Evolutionary conservation across 805 yeast species (phyloP), one percentile per base, ranked within the genome.

Genomic region (Wickerhamiella allomyrinae): DNA sequence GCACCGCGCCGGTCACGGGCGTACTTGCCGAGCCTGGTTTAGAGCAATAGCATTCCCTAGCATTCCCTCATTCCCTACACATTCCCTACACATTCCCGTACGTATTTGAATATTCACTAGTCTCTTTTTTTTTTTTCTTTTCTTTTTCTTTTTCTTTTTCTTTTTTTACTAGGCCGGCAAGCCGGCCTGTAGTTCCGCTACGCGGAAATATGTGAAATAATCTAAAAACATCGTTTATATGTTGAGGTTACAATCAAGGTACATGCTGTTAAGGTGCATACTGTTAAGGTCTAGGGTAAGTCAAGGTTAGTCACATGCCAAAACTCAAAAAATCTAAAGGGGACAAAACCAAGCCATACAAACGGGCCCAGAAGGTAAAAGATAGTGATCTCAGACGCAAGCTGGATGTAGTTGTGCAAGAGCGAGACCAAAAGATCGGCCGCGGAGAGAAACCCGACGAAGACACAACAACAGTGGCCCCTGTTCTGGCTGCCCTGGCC

Each of bases 1-100:
- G 41, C 21, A 46, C 46, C 2, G 53, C 51, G 2, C 51, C 53
- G 3, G 19, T 36, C 5, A 48, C 48, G 29, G 17, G 37, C 31
- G 7, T 10, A 3, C 34, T 45, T 5, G 42, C 41, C 15, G 20
- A 23, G 4, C 11, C 29, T 5, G 29, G 37, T 13, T 24, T 20
- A 8, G 42, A 21, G n/a, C 45, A 39, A n/a, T n/a, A n/a, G n/a
- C n/a, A n/a, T n/a, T n/a, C n/a, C n/a, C n/a, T n/a, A n/a, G n/a
- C n/a, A n/a, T n/a, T n/a, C n/a, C n/a, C n/a, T n/a, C n/a, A n/a
- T n/a, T n/a, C n/a, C n/a, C n/a, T n/a, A n/a, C n/a, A n/a, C n/a
- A n/a, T n/a, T n/a, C n/a, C 17, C 9, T 10, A 7, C 15, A 9
- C 27, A n/a, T 1, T 7, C 20, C 7, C 24, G 22, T 8, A 17